Conservation (phyloP, 257 asterid genomes). For the Solanum chiquidenum region DNA sequence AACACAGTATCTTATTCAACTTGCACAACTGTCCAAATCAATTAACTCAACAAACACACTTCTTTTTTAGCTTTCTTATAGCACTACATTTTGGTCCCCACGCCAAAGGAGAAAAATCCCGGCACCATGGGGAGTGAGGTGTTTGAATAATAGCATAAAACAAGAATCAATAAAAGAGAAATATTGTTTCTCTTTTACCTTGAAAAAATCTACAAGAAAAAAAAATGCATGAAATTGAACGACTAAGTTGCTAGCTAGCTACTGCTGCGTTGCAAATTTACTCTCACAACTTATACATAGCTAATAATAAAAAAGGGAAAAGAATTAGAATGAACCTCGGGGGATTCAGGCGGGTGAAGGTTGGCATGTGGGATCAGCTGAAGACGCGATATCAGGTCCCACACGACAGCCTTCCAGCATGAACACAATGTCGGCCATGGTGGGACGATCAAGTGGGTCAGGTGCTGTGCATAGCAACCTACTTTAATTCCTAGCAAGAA, state of each 20-base stretch:
- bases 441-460: slow-evolving; percentile 54
- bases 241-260: background rate
- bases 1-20: background rate
- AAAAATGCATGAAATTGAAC: background rate
- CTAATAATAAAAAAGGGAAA: background rate
- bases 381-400: slow-evolving; percentile 53
- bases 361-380: slow-evolving; percentile 53
- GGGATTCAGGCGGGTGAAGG: slow-evolving; percentile 41
- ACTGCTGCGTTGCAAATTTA: background rate
- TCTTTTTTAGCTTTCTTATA: background rate
- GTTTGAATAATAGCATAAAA: background rate
- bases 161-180: background rate
- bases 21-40: slow-evolving; percentile 13
- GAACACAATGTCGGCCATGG: slow-evolving; percentile 63
- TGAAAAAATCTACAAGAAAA: background rate
- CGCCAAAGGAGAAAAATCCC: slow-evolving; percentile 3
- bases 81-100: slow-evolving; percentile 3
- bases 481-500: slow-evolving; percentile 71
- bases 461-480: slow-evolving; percentile 72
- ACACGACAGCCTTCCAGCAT: slow-evolving; percentile 77
- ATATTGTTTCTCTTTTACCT: background rate
- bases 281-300: background rate
- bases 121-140: background rate
- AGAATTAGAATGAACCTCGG: slow-evolving; percentile 7
- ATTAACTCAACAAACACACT: background rate